Percentiles rank a stretch among this genome's conserved stretches.
Conservation (phyloP, 148 eudicot genomes). For the Linanthus parryae region DNA sequence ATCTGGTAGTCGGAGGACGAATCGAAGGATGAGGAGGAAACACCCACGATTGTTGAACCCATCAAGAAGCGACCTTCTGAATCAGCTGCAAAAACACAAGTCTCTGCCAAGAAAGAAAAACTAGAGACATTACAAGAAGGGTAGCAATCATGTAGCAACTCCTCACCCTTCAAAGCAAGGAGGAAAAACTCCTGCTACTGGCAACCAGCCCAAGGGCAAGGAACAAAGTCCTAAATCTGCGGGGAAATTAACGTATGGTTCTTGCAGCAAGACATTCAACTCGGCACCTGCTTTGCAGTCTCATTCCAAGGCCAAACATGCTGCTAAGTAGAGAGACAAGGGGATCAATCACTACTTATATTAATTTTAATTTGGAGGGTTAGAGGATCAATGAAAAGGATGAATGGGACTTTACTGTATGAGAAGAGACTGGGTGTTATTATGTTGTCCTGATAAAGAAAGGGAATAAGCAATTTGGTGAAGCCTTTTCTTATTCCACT, state of each 20-base stretch:
- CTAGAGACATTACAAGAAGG: conserved; percentile 27
- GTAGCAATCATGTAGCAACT: conserved; percentile 27
- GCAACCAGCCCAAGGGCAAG: conserved; percentile 22
- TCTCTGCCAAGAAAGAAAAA: conserved; percentile 41
- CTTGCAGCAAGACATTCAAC: conserved; percentile 32
- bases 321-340: conserved; percentile 16
- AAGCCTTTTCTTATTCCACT: too few relatives aligned
- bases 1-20: too few relatives aligned
- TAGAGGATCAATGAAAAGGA: not conserved
- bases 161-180: too few relatives aligned
- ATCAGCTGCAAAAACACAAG: conserved; percentile 33
- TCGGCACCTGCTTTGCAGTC: conserved; percentile 27
- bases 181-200: conserved; percentile 29
- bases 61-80: conserved; percentile 36
- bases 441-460: too few relatives aligned
- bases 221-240: conserved; percentile 38
- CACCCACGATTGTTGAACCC: too few relatives aligned
- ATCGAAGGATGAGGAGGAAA: too few relatives aligned
- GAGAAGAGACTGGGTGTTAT: too few relatives aligned
- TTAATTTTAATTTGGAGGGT: not conserved
- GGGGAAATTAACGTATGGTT: conserved; percentile 7
- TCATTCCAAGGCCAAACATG: conserved; percentile 42
- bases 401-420: too few relatives aligned
- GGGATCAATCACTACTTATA: not conserved
- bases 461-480: too few relatives aligned